phyloP scores from a whole-genome alignment of 352 stramenopile species.

The Globisporangium spiculum region DNA sequence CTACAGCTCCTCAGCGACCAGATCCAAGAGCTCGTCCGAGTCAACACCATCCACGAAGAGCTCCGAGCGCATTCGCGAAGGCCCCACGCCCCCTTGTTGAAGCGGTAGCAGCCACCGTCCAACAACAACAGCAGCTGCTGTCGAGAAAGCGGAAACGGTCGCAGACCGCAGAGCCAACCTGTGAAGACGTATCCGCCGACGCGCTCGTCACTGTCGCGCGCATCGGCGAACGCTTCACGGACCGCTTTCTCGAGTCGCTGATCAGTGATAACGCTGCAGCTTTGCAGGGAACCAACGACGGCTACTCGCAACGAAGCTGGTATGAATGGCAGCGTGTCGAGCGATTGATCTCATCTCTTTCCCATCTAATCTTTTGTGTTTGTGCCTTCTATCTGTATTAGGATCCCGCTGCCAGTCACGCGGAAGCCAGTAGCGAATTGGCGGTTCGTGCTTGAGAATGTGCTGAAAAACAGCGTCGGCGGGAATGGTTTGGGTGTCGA shows the following conservation, averaged over 20 bases:
- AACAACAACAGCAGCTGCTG: conserved; percentile 6
- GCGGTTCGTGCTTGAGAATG: conserved; percentile 63
- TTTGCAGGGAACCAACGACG: conserved; percentile 36
- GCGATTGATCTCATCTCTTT: background rate
- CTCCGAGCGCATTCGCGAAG: conserved; percentile 35
- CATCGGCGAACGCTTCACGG: conserved; percentile 32
- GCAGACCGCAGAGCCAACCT: conserved; percentile 2
- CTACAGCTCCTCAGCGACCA: background rate
- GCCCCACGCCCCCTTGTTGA: conserved; percentile 39
- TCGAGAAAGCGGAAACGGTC: conserved; percentile 43
- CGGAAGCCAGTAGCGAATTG: conserved; percentile 69
- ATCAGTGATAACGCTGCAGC: conserved; percentile 41
- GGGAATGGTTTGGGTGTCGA: background rate
- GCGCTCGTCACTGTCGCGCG: conserved; percentile 31
- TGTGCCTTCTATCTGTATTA: conserved; percentile 9
- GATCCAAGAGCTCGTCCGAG: background rate
- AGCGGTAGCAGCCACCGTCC: conserved; percentile 6
- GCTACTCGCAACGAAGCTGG: conserved; percentile 46
- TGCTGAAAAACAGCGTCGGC: conserved; percentile 15
- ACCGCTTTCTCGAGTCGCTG: conserved; percentile 44
- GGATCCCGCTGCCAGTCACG: conserved; percentile 51
- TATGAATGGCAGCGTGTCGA: conserved; percentile 13
- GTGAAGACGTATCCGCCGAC: conserved; percentile 17
- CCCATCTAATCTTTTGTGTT: background rate
- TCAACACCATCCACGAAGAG: background rate